A percentile compares a stretch with the other conserved stretches of the same genome.
phyloP scores from a whole-genome alignment of 2,329 filamentous ascomycete genomes.

The Aspergillus hiratsukae region DNA sequence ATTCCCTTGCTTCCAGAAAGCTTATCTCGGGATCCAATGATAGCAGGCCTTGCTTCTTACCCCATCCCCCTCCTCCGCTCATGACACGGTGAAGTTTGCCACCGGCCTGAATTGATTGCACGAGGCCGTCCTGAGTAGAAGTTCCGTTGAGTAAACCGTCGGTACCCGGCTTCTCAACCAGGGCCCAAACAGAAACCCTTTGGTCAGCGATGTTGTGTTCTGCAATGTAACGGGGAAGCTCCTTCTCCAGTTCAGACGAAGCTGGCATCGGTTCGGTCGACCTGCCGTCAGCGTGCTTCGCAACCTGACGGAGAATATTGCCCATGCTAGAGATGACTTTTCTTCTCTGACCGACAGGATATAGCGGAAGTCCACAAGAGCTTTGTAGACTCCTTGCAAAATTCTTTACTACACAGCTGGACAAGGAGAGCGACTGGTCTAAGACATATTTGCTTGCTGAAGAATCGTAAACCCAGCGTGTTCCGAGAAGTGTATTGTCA shows the following conservation, averaged over 20 bases:
- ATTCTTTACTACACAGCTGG: constrained; percentile 27
- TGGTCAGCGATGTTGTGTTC: constrained; percentile 34
- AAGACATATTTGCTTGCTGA: constrained; percentile 18
- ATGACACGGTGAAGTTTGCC: constrained; percentile 40
- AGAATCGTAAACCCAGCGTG: constrained; percentile 29
- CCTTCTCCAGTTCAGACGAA: constrained; percentile 39
- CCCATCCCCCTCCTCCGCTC: constrained; percentile 43
- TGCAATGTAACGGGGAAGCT: constrained; percentile 37
- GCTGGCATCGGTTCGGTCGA: constrained; percentile 33
- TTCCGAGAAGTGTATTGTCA: constrained; percentile 37
- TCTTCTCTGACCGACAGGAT: constrained; percentile 34
- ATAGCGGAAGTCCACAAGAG: constrained; percentile 29
- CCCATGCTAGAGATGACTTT: constrained; percentile 40
- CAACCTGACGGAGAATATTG: constrained; percentile 39
- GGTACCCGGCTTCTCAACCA: constrained; percentile 29
- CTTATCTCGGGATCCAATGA: constrained; percentile 39
- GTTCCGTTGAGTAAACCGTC: constrained; percentile 5
- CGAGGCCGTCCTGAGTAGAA: constrained; percentile 19
- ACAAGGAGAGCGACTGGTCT: constrained; percentile 26
- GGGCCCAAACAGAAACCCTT: constrained; percentile 39
- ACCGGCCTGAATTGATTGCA: constrained; percentile 26
- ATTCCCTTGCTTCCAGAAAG: constrained; percentile 19
- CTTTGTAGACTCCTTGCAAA: constrained; percentile 11
- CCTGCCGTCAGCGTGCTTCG: constrained; percentile 26
- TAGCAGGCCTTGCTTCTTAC: constrained; percentile 42